Evolutionary conservation across 2,329 filamentous ascomycete species (phyloP), one percentile per base, ranked within the genome.

Genomic region (Alternaria arborescens): DNA sequence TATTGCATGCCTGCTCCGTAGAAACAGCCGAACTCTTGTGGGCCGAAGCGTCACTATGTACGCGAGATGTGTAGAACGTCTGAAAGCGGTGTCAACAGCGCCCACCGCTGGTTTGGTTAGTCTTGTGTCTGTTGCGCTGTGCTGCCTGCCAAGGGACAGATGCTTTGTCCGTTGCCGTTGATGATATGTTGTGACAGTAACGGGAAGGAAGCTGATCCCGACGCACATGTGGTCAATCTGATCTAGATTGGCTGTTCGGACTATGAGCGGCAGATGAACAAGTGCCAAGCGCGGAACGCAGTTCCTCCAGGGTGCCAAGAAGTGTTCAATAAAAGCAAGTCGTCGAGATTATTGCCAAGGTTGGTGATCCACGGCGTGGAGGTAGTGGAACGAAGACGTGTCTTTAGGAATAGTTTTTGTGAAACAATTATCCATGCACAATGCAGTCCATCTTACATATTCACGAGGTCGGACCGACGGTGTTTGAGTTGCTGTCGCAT

Each of bases 271-370:
- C 55, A 56, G 42, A 53, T 47, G 32, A 44, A 53, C 47, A 36
- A 40, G 20, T 62, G 69, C 69, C 69, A 70, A 71, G 69, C 58
- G 69, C 65, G 68, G 68, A 69, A 63, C 46, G 62, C 60, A 62
- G 47, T 64, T 62, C 66, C 64, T 60, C 66, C 62, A 55, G 30
- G 24, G 48, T 50, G 67, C 67, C 69, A 70, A 71, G 64, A 34
- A 51, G 41, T 40, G 38, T 53, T 43, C 55, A 42, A 60, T 52
- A 48, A 58, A 60, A 52, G 55, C 28, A 51, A 58, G 55, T 54
- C 24, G 53, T 40, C 46, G 36, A 40, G 54, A 46, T 28, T 59
- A 62, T 56, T 65, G 64, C 66, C 64, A 69, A 66, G 62, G 22
- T 38, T 36, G 44, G 24, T 34, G 54, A 59, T 41, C 32, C 24